Percentiles rank a stretch among this genome's conserved stretches.
Evolutionary conservation across 768 basidiomycete genomes (phyloP).

Genomic region (Krasilnikovozyma curviuscula): DNA sequence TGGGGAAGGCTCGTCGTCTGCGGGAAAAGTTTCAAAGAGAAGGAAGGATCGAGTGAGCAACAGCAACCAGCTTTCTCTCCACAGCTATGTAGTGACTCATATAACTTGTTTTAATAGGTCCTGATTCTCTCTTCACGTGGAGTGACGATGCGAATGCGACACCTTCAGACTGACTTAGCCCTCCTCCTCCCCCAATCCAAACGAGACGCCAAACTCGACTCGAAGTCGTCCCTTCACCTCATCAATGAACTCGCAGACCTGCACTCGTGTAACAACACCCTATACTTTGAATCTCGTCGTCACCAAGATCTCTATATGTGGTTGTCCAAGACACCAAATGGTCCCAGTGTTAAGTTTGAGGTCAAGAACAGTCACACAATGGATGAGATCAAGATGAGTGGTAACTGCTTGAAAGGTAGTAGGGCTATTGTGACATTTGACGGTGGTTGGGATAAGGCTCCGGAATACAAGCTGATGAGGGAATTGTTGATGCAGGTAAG

Average conservation of each 20-base stretch:
- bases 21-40: too few relatives aligned
- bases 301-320: conserved; percentile 93
- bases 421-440: conserved; percentile 85
- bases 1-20: too few relatives aligned
- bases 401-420: conserved; percentile 91
- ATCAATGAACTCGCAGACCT: conserved; percentile 92
- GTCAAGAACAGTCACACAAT: conserved; percentile 98
- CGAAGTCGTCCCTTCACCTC: conserved; percentile 78
- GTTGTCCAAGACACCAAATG: conserved; percentile 93
- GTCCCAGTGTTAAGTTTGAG: conserved; percentile 90
- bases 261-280: conserved; percentile 88
- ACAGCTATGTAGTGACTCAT: too few relatives aligned
- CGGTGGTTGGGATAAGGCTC: conserved; percentile 54
- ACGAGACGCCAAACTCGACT: conserved; percentile 89
- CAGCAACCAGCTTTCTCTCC: too few relatives aligned
- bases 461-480: conserved; percentile 75
- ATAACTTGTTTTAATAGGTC: conserved; percentile 54
- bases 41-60: too few relatives aligned
- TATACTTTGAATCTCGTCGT: conserved; percentile 90
- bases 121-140: conserved; percentile 81
- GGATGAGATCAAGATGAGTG: conserved; percentile 99
- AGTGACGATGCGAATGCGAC: conserved; percentile 87
- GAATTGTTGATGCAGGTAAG: conserved; percentile 83
- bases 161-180: conserved; percentile 88
- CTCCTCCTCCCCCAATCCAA: conserved; percentile 80